Conservation (phyloP, 306 rosid species). For the Gastrolobium villosum region DNA sequence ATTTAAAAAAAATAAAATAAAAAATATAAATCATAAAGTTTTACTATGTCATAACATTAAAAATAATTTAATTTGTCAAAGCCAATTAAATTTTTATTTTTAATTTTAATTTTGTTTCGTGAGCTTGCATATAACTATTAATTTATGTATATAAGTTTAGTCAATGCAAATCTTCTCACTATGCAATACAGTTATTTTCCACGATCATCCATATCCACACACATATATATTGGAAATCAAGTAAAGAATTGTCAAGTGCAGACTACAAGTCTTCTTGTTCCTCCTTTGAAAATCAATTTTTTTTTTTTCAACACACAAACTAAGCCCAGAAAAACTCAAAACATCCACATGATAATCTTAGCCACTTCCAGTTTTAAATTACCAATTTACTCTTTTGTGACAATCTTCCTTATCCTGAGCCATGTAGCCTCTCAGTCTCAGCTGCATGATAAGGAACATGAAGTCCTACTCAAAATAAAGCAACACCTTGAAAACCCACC, state of each 20-base stretch:
- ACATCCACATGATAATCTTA: slow-evolving; percentile 42
- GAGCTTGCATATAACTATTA: too few species aligned
- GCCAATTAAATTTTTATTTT: too few species aligned
- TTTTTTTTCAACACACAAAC: not conserved
- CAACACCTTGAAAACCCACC: slow-evolving; percentile 56
- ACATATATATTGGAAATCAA: not conserved
- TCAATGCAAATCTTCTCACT: too few species aligned
- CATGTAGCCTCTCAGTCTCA: slow-evolving; percentile 60
- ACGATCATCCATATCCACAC: too few species aligned
- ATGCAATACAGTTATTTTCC: too few species aligned
- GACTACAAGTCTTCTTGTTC: not conserved
- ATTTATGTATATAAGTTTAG: too few species aligned
- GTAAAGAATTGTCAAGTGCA: not conserved
- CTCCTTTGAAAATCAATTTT: not conserved
- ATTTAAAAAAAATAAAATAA: too few species aligned
- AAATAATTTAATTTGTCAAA: too few species aligned
- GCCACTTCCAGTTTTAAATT: not conserved
- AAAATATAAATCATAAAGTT: too few species aligned
- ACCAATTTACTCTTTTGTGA: slow-evolving; percentile 25
- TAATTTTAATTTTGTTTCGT: too few species aligned
- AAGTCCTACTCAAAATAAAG: slow-evolving; percentile 56
- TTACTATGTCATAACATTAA: too few species aligned
- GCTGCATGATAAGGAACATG: slow-evolving; percentile 60
- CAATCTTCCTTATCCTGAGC: slow-evolving; percentile 31
- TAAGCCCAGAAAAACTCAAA: not conserved